These are phyloP conservation scores for Trichoderma koningii DNA, from an alignment of 2,329 filamentous ascomycete genomes.

Conservation along the genomic window DNA sequence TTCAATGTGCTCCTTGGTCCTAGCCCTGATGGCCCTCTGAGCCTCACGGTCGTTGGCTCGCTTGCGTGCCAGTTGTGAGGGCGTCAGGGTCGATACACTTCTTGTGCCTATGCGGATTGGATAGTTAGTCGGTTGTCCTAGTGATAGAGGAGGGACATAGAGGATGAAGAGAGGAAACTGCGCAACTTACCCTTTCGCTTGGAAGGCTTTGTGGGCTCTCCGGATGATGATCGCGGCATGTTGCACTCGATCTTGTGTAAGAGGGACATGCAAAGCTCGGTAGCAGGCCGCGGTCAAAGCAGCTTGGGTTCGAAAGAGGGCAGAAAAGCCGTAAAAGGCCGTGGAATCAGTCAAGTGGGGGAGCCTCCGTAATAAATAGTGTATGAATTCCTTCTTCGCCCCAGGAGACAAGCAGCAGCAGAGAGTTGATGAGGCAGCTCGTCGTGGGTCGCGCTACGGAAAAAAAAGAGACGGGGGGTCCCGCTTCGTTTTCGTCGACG, in stretches of 20 bases:
- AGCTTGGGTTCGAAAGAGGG: constrained; percentile 7
- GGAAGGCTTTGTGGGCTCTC: constrained; percentile 46
- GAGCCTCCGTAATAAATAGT: constrained; percentile 19
- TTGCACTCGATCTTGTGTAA: constrained; percentile 27
- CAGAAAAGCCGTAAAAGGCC: neutral
- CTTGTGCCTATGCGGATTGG: constrained; percentile 54
- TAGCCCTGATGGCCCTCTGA: constrained; percentile 81
- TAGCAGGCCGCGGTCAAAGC: neutral
- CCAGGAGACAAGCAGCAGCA: neutral
- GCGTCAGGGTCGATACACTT: constrained; percentile 83
- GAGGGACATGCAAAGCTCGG: constrained; percentile 12
- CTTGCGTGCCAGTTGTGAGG: constrained; percentile 86
- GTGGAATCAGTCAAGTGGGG: constrained; percentile 10
- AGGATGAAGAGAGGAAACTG: neutral
- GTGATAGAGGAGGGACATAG: neutral
- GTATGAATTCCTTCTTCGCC: neutral
- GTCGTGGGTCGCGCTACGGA: constrained; percentile 13
- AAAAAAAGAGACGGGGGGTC: constrained; percentile 2
- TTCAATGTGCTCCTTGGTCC: constrained; percentile 86
- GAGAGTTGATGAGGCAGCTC: neutral
- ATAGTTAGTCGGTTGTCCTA: neutral
- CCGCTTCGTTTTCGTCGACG: constrained; percentile 5
- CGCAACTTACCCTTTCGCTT: constrained; percentile 50
- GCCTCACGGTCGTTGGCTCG: constrained; percentile 89
- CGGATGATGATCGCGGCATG: constrained; percentile 48